phyloP scores from a whole-genome alignment of 495 filamentous ascomycete species.

The Filosporella fistucella region DNA sequence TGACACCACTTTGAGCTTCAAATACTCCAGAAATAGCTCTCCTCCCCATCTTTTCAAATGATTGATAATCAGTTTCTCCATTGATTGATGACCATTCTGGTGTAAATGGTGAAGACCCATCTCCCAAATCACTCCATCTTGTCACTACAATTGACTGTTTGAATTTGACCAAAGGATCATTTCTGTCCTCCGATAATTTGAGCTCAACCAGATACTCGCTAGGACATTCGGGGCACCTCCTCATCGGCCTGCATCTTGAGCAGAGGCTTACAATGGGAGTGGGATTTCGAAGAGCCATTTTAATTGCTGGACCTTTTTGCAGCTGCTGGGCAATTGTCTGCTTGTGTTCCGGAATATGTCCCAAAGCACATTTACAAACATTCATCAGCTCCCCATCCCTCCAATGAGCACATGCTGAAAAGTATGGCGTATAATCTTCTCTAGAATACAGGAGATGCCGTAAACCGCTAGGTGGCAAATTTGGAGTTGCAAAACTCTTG shows the following conservation, averaged over 20 bases:
- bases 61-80: constrained; percentile 42
- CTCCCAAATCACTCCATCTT: constrained; percentile 54
- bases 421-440: constrained; percentile 56
- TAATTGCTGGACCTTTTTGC: constrained; percentile 18
- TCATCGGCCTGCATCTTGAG: constrained; percentile 48
- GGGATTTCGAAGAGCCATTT: constrained; percentile 26
- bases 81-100: constrained; percentile 48
- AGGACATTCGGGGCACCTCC: constrained; percentile 55
- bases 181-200: constrained; percentile 46
- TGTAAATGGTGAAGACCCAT: constrained; percentile 37
- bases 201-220: constrained; percentile 56
- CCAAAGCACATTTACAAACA: constrained; percentile 53
- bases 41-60: constrained; percentile 43
- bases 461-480: constrained; percentile 36
- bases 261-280: constrained; percentile 45
- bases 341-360: constrained; percentile 45
- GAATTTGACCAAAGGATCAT: constrained; percentile 32
- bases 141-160: constrained; percentile 56
- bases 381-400: constrained; percentile 53
- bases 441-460: constrained; percentile 51
- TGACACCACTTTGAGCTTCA: constrained; percentile 47
- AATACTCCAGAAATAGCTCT: constrained; percentile 53
- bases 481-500: constrained; percentile 37
- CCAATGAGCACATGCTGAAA: constrained; percentile 57
- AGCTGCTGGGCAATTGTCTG: constrained; percentile 30